phyloP scores from a whole-genome alignment of 108 stramenopile species.

The Nitzschia putrida region DNA sequence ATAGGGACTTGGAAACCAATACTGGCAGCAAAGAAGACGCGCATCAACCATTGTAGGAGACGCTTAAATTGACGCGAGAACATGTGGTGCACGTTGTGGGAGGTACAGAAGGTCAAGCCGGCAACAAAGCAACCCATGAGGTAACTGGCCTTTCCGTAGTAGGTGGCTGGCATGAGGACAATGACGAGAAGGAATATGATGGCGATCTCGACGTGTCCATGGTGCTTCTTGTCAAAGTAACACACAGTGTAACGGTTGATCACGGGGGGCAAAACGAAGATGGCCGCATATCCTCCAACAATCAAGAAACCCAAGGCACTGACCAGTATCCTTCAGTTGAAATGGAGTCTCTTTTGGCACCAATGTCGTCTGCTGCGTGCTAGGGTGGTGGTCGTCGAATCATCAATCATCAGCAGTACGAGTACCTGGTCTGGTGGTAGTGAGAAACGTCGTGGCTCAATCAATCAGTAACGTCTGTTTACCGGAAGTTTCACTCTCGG shows the following conservation, averaged over 20 bases:
- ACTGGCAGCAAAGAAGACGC: constrained; percentile 82
- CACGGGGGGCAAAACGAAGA: constrained; percentile 55
- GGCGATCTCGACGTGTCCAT: constrained; percentile 54
- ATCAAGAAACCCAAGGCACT: constrained; percentile 62
- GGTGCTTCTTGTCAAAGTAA: constrained; percentile 27
- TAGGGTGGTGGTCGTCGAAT: no score
- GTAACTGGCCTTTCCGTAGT: constrained; percentile 58
- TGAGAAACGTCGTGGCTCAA: no score
- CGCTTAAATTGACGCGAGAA: constrained; percentile 82
- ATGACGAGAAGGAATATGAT: constrained; percentile 57
- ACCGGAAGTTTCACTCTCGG: no score
- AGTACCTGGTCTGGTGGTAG: no score
- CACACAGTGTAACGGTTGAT: constrained; percentile 44
- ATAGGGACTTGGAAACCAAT: constrained; percentile 82
- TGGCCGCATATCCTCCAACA: constrained; percentile 65
- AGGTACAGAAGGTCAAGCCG: constrained; percentile 77
- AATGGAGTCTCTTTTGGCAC: no score
- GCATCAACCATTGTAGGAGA: constrained; percentile 82
- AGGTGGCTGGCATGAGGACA: constrained; percentile 62
- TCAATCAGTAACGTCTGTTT: no score
- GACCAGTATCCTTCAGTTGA: no score
- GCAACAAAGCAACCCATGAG: constrained; percentile 69
- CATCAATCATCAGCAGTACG: no score
- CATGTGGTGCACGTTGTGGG: constrained; percentile 53
- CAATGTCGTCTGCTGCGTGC: constrained; percentile 92